phyloP scores from a whole-genome alignment of 257 asterid species.

The Ophiorrhiza pumila region DNA sequence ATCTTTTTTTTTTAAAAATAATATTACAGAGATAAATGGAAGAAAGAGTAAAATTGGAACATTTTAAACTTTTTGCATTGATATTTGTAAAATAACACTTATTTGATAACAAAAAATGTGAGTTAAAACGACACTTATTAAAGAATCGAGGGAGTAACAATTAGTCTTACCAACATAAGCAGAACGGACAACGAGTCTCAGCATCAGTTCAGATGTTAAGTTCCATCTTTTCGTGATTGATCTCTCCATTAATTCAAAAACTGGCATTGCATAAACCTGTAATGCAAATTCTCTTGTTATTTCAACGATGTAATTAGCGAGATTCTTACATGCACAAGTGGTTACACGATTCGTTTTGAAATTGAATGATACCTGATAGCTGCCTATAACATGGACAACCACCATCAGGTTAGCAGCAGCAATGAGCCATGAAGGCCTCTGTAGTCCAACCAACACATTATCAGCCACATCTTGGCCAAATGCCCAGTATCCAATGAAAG shows the following conservation, averaged over 20 bases:
- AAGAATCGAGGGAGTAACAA: background rate
- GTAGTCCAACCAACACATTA: slow-evolving; percentile 63
- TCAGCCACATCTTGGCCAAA: slow-evolving; percentile 79
- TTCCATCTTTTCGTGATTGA: slow-evolving; percentile 34
- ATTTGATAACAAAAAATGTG: too few relatives aligned
- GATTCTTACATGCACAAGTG: background rate
- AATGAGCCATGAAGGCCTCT: slow-evolving; percentile 83
- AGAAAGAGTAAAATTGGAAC: too few relatives aligned
- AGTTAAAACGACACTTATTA: too few relatives aligned
- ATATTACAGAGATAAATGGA: too few relatives aligned
- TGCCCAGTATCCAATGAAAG: slow-evolving; percentile 78
- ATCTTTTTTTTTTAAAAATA: too few relatives aligned
- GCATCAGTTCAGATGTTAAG: slow-evolving; percentile 34
- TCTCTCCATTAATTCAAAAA: slow-evolving; percentile 66
- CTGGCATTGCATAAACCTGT: slow-evolving; percentile 90
- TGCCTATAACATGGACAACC: slow-evolving; percentile 81
- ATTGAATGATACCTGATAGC: slow-evolving; percentile 64
- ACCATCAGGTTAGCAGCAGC: slow-evolving; percentile 89
- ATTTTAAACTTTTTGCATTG: too few relatives aligned
- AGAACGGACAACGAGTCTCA: slow-evolving; percentile 8
- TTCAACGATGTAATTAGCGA: background rate
- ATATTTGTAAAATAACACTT: too few relatives aligned
- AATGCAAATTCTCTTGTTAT: background rate
- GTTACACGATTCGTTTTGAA: too few relatives aligned
- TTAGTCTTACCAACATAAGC: slow-evolving; percentile 64